A percentile compares a stretch with the other conserved stretches of the same genome.
Evolutionary conservation across 2,329 filamentous ascomycete species (phyloP).

Genomic region (Anisogramma anomala): DNA sequence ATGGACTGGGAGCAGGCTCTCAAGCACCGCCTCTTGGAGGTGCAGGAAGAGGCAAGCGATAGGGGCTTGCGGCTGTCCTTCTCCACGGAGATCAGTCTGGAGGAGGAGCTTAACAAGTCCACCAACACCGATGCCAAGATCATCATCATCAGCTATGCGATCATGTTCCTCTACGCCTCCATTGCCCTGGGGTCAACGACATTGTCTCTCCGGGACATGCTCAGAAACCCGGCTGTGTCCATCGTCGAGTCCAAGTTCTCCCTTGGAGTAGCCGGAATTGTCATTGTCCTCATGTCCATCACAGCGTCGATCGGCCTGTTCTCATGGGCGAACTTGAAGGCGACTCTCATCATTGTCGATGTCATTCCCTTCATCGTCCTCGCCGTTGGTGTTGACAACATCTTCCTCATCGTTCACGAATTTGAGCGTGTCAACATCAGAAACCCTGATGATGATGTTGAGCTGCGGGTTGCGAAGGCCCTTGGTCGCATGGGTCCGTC

Average conservation of each 20-base stretch:
- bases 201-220: slow-evolving; percentile 61
- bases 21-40: slow-evolving; percentile 59
- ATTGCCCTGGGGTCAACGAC: slow-evolving; percentile 83
- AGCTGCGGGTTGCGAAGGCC: slow-evolving; percentile 73
- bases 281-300: slow-evolving; percentile 96
- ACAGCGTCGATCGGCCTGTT: slow-evolving; percentile 91
- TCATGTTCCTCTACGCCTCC: slow-evolving; percentile 98
- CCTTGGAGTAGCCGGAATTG: slow-evolving; percentile 82
- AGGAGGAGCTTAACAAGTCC: slow-evolving; percentile 93
- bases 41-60: slow-evolving; percentile 66
- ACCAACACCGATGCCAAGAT: slow-evolving; percentile 98
- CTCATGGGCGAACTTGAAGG: slow-evolving; percentile 82
- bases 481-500: slow-evolving; percentile 96
- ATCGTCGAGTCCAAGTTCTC: slow-evolving; percentile 96
- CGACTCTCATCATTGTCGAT: slow-evolving; percentile 93
- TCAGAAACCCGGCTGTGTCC: slow-evolving; percentile 71
- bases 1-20: slow-evolving; percentile 84
- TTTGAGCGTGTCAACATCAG: slow-evolving; percentile 91
- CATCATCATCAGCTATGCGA: slow-evolving; percentile 87
- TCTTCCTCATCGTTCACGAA: slow-evolving; percentile 96
- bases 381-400: slow-evolving; percentile 95
- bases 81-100: slow-evolving; percentile 87
- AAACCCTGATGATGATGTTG: slow-evolving; percentile 78
- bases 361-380: slow-evolving; percentile 96
- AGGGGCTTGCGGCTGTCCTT: slow-evolving; percentile 83